These are phyloP conservation scores for Dimargaris xerosporica DNA, from an alignment of 192 early-diverging fungal genomes.

Conservation along the genomic window DNA sequence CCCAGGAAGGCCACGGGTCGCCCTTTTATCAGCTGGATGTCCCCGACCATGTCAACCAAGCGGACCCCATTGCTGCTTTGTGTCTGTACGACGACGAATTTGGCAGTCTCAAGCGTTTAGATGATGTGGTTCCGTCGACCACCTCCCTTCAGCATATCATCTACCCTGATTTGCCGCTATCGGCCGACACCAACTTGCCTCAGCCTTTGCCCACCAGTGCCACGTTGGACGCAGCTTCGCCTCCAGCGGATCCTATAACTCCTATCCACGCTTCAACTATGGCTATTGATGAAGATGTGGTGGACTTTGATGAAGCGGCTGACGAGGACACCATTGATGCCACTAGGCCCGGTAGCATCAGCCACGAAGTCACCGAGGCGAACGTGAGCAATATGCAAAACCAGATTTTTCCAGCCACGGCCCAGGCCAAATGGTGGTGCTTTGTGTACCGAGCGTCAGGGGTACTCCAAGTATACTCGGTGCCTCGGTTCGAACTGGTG, in stretches of 20 bases:
- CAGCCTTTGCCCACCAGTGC: too few relatives aligned
- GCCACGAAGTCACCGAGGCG: not conserved
- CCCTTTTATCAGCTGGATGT: constrained; percentile 13
- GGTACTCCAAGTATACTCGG: constrained; percentile 17
- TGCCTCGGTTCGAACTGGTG: constrained; percentile 21
- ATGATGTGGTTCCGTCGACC: constrained; percentile 18
- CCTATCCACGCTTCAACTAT: not conserved
- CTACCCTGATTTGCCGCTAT: too few relatives aligned
- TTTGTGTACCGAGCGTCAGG: constrained; percentile 12
- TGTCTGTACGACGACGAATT: constrained; percentile 25
- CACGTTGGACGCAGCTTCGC: constrained; percentile 3
- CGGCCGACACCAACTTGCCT: too few relatives aligned
- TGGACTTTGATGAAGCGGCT: constrained; percentile 27
- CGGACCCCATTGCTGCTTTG: constrained; percentile 10
- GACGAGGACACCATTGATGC: constrained; percentile 18
- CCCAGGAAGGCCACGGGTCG: constrained; percentile 33
- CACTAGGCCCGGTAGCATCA: not conserved
- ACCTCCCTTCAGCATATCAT: not conserved
- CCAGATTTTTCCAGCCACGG: constrained; percentile 14
- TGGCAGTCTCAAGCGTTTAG: constrained; percentile 20
- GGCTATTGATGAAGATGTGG: constrained; percentile 11
- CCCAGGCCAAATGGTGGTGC: constrained; percentile 14
- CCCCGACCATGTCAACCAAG: constrained; percentile 9
- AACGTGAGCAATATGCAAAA: constrained; percentile 12
- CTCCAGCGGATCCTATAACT: not conserved